Evolutionary conservation across 2,329 filamentous ascomycete genomes (phyloP).

Genomic region (Penicillium sclerotiorum): DNA sequence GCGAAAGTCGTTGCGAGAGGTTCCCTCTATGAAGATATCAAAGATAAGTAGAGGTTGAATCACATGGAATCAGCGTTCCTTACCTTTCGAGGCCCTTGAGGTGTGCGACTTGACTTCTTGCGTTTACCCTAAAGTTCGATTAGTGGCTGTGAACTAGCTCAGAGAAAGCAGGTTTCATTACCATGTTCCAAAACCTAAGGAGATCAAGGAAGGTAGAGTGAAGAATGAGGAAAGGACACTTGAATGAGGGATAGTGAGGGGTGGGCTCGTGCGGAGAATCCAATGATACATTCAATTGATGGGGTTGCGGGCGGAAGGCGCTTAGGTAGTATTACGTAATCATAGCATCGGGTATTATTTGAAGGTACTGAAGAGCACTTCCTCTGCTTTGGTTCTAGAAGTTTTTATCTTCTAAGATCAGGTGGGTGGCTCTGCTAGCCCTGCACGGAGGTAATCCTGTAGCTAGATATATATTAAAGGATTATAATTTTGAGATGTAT

Average conservation of each 20-base stretch:
- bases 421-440: too few relatives aligned
- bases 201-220: slow-evolving; percentile 1
- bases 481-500: too few relatives aligned
- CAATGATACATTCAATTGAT: too few relatives aligned
- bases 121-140: slow-evolving; percentile 75
- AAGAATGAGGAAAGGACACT: background rate
- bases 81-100: slow-evolving; percentile 80
- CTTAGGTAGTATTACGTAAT: too few relatives aligned
- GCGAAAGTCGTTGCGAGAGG: slow-evolving; percentile 75
- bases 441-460: too few relatives aligned
- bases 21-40: slow-evolving; percentile 39
- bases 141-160: background rate
- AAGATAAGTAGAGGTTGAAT: background rate
- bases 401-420: too few relatives aligned
- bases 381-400: too few relatives aligned
- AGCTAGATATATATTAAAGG: too few relatives aligned
- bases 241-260: slow-evolving; percentile 18
- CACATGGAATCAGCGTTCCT: background rate
- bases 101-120: slow-evolving; percentile 81
- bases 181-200: background rate
- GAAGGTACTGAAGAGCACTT: too few relatives aligned
- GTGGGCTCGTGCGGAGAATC: slow-evolving; percentile 24
- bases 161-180: background rate
- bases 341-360: too few relatives aligned
- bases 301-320: too few relatives aligned